Base-by-base conservation (phyloP, 495 filamentous ascomycete genomes). In the Neurospora tetraspora region DNA sequence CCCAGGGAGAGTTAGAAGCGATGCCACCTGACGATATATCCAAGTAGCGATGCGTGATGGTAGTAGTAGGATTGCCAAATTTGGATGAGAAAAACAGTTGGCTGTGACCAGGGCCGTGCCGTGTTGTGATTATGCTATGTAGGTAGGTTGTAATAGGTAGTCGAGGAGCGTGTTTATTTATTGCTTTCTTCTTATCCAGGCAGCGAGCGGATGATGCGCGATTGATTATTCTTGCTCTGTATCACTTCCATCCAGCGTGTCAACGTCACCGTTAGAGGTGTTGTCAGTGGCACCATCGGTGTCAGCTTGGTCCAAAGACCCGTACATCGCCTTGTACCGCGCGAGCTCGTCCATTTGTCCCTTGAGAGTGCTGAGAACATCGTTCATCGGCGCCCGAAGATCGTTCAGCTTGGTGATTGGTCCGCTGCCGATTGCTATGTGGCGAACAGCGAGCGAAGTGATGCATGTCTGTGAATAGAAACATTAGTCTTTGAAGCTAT, bases 401-500 rank as follows among this genome's bases (percentile, higher is more conserved):
- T 87, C 84, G 36, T 82, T 79, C 18, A 86, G 80, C 31, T 80
- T 73, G 34, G 47, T 73, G 34, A 85, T 81, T 12, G 73, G 76
- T 16, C 82, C 82, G 20, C 75, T 61, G 37, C 84, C 82, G 43
- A 84, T 82, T 69, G 83, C 87, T 77, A 93, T 85, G 77, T 93
- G 88, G 53, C 92, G 89, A 43, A 92, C 76, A 9, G 85, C 80
- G 40, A 94, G 85, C 0, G 90, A 90, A 42, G 89, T 83, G 73
- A 70, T 83, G 74, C 89, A 90, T 59, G 89, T 86, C 88, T 91
- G 68, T 70, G 12, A 8, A 11, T 27, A 14, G 2, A 27, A 5
- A 11, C 3, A 34, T 80, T 71, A 80, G 77, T 39, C 73, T 45
- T 4, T 47, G 18, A 68, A 31, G 7, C 53, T 16, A 9, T 14